Base-by-base conservation (phyloP, 2,329 filamentous ascomycete genomes). In the Botrytis tulipae region DNA sequence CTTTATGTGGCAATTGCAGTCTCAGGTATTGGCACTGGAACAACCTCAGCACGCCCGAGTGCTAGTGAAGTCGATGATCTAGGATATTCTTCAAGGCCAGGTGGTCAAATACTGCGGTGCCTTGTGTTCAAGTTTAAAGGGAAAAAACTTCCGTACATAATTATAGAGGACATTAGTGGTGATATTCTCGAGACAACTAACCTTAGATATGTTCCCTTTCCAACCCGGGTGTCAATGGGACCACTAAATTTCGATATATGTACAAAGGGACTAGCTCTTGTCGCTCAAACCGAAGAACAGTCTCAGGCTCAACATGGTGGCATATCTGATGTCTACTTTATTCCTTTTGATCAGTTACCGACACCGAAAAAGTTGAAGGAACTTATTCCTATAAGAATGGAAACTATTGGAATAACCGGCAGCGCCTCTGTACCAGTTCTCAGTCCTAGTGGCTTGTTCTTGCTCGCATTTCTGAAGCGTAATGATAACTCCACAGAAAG, bases 381-480 rank as follows among this genome's bases (percentile, higher is more conserved):
- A n/a, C 25, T n/a, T 54, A 54, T 16, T 54, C 48, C 48, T n/a
- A 54, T n/a, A 54, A 54, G 3, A 7, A 16, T 54, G 0, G 2
- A 16, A 54, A 54, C 25, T 54, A 3, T 2, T 25, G 48, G 48
- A 51, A 51, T 6, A 25, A 48, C 46, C 4, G 46, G 46, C 10
- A 48, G 20, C 48, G 25, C 51, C n/a, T 54, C 51, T 54, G n/a
- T 54, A 29, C 51, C 51, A 54, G 51, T 54, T 54, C 14, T 54
- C 5, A 54, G n/a, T 54, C 14, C 12, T 54, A 14, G 2, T n/a
- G 1, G 0, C 2, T 0, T 3, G 5, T 29, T 1, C n/a, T 54
- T 25, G 12, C 51, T 54, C n/a, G 25, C 51, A 29, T 54, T 54
- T 54, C 16, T 54, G 25, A 54, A 54, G 51, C 12, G n/a, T 3